Evolutionary conservation across 2,329 filamentous ascomycete genomes (phyloP).

Genomic region (Gnomoniopsis smithogilvyi): DNA sequence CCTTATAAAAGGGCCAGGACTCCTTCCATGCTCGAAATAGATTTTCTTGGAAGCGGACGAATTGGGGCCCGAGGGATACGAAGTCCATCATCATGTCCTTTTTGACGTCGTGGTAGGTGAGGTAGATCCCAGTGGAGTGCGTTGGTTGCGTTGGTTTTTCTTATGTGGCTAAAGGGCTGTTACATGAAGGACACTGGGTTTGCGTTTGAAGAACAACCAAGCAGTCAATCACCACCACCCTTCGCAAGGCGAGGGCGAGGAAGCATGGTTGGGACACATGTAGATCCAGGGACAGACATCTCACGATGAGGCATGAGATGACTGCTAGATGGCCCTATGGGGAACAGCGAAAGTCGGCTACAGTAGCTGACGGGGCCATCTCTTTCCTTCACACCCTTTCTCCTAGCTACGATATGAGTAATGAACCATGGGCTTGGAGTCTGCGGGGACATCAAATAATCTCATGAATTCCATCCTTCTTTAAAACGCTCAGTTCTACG

Average conservation of each 20-base stretch:
- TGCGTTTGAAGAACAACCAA: background rate
- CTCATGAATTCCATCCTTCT: too few relatives aligned
- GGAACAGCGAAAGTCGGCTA: background rate
- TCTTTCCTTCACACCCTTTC: background rate
- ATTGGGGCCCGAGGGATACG: background rate
- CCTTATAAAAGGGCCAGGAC: background rate
- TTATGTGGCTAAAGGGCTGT: background rate
- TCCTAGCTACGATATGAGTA: background rate
- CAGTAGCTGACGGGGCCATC: background rate
- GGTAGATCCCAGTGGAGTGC: background rate
- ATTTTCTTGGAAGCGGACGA: background rate
- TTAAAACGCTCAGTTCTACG: too few relatives aligned
- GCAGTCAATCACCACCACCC: background rate
- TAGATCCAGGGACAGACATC: background rate
- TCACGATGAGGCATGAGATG: slow-evolving; percentile 1
- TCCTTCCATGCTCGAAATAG: background rate
- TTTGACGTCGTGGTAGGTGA: background rate
- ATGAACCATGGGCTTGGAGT: background rate
- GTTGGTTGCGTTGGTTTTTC: background rate
- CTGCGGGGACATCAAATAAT: background rate
- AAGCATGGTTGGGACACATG: background rate
- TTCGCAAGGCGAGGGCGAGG: background rate
- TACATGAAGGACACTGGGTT: background rate
- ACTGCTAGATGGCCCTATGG: background rate
- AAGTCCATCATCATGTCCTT: background rate